phyloP scores from a whole-genome alignment of 495 filamentous ascomycete species.

The Aspergillus wentii region DNA sequence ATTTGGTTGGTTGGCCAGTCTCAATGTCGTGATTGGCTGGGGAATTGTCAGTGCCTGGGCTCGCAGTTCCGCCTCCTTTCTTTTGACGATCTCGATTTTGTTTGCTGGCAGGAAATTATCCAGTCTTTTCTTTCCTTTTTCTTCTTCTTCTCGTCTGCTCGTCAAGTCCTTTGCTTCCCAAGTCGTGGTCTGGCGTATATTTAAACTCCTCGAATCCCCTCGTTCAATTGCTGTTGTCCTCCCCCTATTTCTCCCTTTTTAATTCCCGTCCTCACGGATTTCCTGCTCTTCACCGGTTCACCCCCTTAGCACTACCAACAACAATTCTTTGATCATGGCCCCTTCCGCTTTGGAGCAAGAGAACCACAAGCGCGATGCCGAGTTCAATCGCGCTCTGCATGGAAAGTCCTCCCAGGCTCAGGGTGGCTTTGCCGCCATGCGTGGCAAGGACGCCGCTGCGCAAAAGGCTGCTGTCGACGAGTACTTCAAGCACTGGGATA shows the following conservation, averaged over 20 bases:
- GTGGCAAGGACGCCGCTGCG: slow-evolving; percentile 74
- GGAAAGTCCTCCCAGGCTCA: slow-evolving; percentile 69
- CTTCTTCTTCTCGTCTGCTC: slow-evolving; percentile 9
- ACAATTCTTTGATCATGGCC: slow-evolving; percentile 53
- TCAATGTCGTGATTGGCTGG: slow-evolving; percentile 11
- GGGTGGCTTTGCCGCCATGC: slow-evolving; percentile 77
- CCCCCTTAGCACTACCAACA: slow-evolving; percentile 19
- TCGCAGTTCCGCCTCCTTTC: slow-evolving; percentile 20
- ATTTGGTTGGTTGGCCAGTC: slow-evolving; percentile 8
- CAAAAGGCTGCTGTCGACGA: slow-evolving; percentile 90
- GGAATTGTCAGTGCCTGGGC: slow-evolving; percentile 19
- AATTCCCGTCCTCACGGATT: too few relatives aligned
- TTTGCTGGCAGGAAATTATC: slow-evolving; percentile 1
- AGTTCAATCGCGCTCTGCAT: slow-evolving; percentile 88
- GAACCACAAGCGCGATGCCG: slow-evolving; percentile 84
- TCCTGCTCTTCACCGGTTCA: slow-evolving; percentile 7
- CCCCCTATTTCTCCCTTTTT: too few relatives aligned
- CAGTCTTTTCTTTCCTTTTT: slow-evolving; percentile 6
- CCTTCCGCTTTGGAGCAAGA: slow-evolving; percentile 74
- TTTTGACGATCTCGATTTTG: slow-evolving; percentile 10
- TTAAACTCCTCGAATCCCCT: too few relatives aligned
- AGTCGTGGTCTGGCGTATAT: neutral
- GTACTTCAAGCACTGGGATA: slow-evolving; percentile 99
- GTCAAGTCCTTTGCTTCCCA: neutral
- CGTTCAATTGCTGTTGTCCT: too few relatives aligned